A percentile compares a stretch with the other conserved stretches of the same genome.
These are phyloP conservation scores for Platanus orientalis DNA, from an alignment of 164 flowering plant genomes.

Conservation along the genomic window DNA sequence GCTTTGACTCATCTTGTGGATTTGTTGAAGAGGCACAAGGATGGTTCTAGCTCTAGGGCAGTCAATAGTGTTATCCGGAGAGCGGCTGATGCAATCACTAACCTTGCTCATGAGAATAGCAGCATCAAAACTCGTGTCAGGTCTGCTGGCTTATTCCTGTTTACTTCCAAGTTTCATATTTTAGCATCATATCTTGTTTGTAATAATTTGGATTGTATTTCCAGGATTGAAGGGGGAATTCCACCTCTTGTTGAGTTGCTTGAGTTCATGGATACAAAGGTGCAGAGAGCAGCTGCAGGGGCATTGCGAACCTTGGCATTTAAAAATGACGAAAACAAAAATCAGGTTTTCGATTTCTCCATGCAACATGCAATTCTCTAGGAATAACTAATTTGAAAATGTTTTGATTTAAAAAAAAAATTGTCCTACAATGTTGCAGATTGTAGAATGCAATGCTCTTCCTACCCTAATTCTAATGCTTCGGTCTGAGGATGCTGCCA, in stretches of 20 bases:
- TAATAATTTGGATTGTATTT: slow-evolving; percentile 7
- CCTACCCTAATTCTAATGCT: slow-evolving; percentile 96
- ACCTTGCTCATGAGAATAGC: slow-evolving; percentile 98
- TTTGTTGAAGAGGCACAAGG: slow-evolving; percentile 63
- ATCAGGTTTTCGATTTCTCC: slow-evolving; percentile 50
- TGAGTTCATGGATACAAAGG: slow-evolving; percentile 78
- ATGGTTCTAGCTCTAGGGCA: slow-evolving; percentile 54
- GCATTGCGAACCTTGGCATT: slow-evolving; percentile 92
- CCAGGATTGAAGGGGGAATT: slow-evolving; percentile 94
- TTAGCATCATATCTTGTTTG: slow-evolving; percentile 10
- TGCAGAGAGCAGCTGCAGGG: slow-evolving; percentile 98
- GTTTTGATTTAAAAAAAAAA: background rate
- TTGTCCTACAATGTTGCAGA: slow-evolving; percentile 46
- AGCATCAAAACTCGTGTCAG: slow-evolving; percentile 88
- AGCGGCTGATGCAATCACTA: slow-evolving; percentile 98
- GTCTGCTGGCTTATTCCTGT: slow-evolving; percentile 28
- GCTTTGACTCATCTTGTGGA: slow-evolving; percentile 86
- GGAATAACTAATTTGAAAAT: background rate
- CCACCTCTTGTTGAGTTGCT: slow-evolving; percentile 98
- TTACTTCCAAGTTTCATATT: slow-evolving; percentile 4
- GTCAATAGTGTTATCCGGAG: slow-evolving; percentile 85
- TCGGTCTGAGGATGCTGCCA: slow-evolving; percentile 87
- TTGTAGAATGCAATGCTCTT: slow-evolving; percentile 95
- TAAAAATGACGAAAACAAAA: slow-evolving; percentile 96
- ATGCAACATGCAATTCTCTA: slow-evolving; percentile 2